Percentiles rank a stretch among this genome's conserved stretches.
phyloP scores from a whole-genome alignment of 768 basidiomycete species.

The Boletus sp. region DNA sequence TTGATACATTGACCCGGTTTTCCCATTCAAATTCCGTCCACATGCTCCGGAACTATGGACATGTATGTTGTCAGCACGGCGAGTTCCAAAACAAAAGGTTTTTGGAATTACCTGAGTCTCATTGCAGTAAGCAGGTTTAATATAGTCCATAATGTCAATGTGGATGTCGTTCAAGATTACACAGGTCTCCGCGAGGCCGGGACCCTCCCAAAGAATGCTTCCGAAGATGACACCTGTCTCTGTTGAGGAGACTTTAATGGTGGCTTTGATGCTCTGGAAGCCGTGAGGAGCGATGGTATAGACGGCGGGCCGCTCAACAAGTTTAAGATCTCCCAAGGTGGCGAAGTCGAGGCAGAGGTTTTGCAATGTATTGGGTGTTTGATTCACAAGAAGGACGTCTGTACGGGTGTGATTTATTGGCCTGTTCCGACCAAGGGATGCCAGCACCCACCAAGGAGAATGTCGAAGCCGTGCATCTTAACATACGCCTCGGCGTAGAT shows the following conservation, averaged over 20 bases:
- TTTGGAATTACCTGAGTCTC: conserved; percentile 72
- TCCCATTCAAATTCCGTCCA: conserved; percentile 99
- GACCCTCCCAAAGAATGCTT: conserved; percentile 94
- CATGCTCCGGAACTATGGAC: conserved; percentile 84
- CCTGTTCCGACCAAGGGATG: neutral
- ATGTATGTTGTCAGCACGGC: conserved; percentile 3
- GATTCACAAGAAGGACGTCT: conserved; percentile 97
- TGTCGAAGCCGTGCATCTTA: conserved; percentile 97
- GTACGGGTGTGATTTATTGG: neutral
- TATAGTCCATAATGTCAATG: conserved; percentile 77
- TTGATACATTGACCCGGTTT: conserved; percentile 94
- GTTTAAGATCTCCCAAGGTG: conserved; percentile 93
- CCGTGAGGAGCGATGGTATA: conserved; percentile 94
- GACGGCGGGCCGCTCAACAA: conserved; percentile 92
- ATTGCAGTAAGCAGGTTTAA: conserved; percentile 77
- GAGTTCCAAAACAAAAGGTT: neutral
- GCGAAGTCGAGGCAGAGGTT: conserved; percentile 98
- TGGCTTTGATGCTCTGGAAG: conserved; percentile 98
- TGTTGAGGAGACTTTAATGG: conserved; percentile 96
- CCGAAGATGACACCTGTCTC: conserved; percentile 99
- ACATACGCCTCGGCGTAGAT: conserved; percentile 98
- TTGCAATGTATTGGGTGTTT: conserved; percentile 90
- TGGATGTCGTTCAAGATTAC: conserved; percentile 97
- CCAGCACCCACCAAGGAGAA: conserved; percentile 67
- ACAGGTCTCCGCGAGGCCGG: conserved; percentile 81